Conservation (phyloP, 108 stramenopile species). For the Mediolabrus comicus region DNA sequence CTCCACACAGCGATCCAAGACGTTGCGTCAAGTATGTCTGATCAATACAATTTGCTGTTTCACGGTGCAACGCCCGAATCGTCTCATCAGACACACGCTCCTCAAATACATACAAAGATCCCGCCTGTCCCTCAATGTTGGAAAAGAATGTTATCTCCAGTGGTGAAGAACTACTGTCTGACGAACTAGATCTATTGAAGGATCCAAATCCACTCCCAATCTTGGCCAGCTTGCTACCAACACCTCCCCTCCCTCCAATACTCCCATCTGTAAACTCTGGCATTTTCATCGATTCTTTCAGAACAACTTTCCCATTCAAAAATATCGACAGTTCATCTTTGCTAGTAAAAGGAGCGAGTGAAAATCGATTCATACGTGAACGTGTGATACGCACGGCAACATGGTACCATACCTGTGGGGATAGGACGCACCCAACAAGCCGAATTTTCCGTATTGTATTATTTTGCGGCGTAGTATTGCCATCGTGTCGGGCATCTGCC, state of each 20-base stretch:
- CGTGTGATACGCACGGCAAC: slow-evolving; percentile 69
- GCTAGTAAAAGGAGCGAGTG: slow-evolving; percentile 37
- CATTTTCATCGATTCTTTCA: slow-evolving; percentile 58
- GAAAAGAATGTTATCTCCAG: slow-evolving; percentile 47
- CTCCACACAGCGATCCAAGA: slow-evolving; percentile 17
- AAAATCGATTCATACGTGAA: slow-evolving; percentile 65
- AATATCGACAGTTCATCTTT: slow-evolving; percentile 74
- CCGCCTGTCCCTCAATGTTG: slow-evolving; percentile 73
- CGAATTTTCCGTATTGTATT: slow-evolving; percentile 31
- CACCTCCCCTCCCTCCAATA: slow-evolving; percentile 12
- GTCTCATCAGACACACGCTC: slow-evolving; percentile 73
- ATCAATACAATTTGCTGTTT: slow-evolving; percentile 45
- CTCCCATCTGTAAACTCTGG: slow-evolving; percentile 41
- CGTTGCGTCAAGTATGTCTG: slow-evolving; percentile 15
- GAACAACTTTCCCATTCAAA: slow-evolving; percentile 77
- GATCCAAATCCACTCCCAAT: slow-evolving; percentile 5
- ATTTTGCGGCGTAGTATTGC: not conserved
- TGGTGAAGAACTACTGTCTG: not conserved
- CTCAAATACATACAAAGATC: slow-evolving; percentile 64
- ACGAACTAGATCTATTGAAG: slow-evolving; percentile 7
- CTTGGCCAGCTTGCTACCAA: slow-evolving; percentile 1
- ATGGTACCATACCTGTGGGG: slow-evolving; percentile 81
- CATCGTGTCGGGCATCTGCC: slow-evolving; percentile 38
- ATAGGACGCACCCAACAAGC: slow-evolving; percentile 61
- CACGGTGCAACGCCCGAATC: slow-evolving; percentile 57